Percentiles rank a stretch among this genome's conserved stretches.
phyloP scores from a whole-genome alignment of 805 yeast genomes.

The Saturnispora sanitii region DNA sequence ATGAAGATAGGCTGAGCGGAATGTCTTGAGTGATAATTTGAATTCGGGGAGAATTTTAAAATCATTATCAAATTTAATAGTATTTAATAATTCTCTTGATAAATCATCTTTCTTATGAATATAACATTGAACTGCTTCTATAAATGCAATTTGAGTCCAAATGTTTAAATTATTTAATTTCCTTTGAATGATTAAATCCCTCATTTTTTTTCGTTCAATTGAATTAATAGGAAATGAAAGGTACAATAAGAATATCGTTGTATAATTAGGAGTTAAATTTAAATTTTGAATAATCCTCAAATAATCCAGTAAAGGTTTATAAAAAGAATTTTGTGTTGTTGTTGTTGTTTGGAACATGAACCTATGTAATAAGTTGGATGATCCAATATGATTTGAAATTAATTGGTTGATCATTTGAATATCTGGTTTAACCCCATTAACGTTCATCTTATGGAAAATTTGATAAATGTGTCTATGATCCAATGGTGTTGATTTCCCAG shows the following conservation, averaged over 20 bases:
- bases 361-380: conserved; percentile 1
- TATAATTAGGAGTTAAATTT: conserved; percentile 1
- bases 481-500: background rate
- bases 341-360: background rate
- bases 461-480: background rate
- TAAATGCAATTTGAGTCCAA: conserved; percentile 4
- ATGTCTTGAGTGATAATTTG: background rate
- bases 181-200: background rate
- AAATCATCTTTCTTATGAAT: background rate
- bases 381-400: conserved; percentile 6
- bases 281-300: background rate
- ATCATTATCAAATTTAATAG: conserved; percentile 12
- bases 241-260: conserved; percentile 3
- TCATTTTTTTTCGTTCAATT: conserved; percentile 1
- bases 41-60: conserved; percentile 9
- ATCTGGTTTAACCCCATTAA: conserved; percentile 3
- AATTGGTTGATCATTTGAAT: conserved; percentile 5
- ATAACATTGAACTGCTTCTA: conserved; percentile 3
- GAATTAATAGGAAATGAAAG: conserved; percentile 6
- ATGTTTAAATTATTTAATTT: background rate
- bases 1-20: background rate
- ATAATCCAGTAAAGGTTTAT: background rate
- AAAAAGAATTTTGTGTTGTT: background rate
- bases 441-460: conserved; percentile 5
- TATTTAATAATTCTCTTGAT: background rate